Percentiles rank a stretch among this genome's conserved stretches.
Conservation (phyloP, 257 asterid genomes). For the Oldenlandia corymbosa region DNA sequence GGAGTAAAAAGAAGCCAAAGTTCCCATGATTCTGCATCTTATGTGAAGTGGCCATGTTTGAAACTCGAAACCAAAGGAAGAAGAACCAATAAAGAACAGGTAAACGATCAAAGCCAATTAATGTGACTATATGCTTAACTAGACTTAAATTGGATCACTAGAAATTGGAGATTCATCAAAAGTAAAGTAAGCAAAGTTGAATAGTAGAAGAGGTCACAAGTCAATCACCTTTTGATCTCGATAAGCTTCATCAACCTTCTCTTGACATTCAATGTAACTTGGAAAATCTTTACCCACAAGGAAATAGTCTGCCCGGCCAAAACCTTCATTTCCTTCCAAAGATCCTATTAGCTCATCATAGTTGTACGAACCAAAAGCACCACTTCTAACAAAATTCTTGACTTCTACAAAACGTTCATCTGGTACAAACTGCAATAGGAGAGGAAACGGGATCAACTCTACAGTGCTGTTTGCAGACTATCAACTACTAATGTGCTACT, state of each 20-base stretch:
- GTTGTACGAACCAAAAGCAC: conserved; percentile 58
- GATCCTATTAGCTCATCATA: conserved; percentile 62
- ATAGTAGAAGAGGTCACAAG: background rate
- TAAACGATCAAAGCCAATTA: too few relatives aligned
- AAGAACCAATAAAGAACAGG: too few relatives aligned
- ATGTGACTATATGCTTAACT: too few relatives aligned
- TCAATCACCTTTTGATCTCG: conserved; percentile 52
- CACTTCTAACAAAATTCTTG: conserved; percentile 51
- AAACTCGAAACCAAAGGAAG: too few relatives aligned
- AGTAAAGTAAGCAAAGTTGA: background rate
- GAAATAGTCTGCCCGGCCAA: conserved; percentile 75
- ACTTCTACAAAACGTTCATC: conserved; percentile 70
- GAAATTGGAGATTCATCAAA: background rate
- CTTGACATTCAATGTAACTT: conserved; percentile 84
- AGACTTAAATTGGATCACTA: too few relatives aligned
- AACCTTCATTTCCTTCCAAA: conserved; percentile 84
- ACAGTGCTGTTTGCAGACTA: background rate
- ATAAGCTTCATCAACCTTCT: conserved; percentile 72
- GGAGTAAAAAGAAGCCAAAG: too few relatives aligned
- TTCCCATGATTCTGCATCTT: too few relatives aligned
- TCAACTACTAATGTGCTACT: background rate
- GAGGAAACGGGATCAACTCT: background rate
- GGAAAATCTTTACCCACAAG: conserved; percentile 93
- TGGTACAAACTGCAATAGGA: conserved; percentile 56
- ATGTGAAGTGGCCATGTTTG: too few relatives aligned